Percentiles rank a stretch among this genome's conserved stretches.
Evolutionary conservation across 2,329 filamentous ascomycete genomes (phyloP).

Genomic region (Escovopsis sp.): DNA sequence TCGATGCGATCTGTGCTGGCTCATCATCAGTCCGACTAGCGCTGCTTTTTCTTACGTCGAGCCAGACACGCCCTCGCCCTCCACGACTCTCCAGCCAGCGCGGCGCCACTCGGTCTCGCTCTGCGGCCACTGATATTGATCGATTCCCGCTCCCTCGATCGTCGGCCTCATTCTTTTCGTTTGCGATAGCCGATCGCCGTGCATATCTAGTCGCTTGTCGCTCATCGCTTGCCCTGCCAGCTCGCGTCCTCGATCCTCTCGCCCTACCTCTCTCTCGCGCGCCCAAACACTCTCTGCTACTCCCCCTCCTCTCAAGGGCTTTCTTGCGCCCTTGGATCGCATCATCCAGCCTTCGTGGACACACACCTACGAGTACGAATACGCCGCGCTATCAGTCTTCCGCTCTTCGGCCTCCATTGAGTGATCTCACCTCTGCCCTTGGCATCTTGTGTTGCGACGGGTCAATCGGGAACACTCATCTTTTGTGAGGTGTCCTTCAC

Average conservation of each 20-base stretch:
- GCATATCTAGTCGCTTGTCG: too few relatives aligned
- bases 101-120: background rate
- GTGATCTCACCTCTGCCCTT: background rate
- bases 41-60: background rate
- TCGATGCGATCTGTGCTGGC: background rate
- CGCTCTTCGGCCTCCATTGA: background rate
- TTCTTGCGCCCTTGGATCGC: too few relatives aligned
- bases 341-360: too few relatives aligned
- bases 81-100: background rate
- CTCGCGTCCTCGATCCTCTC: too few relatives aligned
- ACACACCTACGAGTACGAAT: too few relatives aligned
- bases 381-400: background rate
- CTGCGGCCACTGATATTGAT: background rate
- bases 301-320: too few relatives aligned
- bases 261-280: too few relatives aligned
- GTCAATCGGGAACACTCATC: background rate
- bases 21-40: background rate
- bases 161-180: too few relatives aligned
- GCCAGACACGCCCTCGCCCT: background rate
- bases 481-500: conserved; percentile 18
- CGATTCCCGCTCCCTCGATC: background rate
- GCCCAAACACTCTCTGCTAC: too few relatives aligned
- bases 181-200: too few relatives aligned
- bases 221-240: too few relatives aligned
- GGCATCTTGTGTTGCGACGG: background rate